Evolutionary conservation across 2,329 filamentous ascomycete species (phyloP).

Genomic region (Septoria petroselini): DNA sequence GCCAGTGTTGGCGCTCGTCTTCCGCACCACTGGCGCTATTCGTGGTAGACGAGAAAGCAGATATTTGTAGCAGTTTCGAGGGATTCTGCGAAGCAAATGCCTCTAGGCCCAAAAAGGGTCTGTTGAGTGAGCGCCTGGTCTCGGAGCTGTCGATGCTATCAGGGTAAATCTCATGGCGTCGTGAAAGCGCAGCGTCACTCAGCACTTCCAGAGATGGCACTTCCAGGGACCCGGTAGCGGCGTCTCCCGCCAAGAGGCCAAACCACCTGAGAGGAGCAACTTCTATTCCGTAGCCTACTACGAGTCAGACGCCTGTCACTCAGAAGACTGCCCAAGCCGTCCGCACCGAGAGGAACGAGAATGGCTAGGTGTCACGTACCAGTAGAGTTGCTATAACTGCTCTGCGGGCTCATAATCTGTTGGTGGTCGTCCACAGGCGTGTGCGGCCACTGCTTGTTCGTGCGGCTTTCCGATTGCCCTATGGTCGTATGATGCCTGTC

Average conservation of each 20-base stretch:
- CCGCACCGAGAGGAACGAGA: no score
- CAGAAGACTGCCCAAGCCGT: neutral
- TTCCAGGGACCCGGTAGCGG: conserved; percentile 34
- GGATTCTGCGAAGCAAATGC: conserved; percentile 28
- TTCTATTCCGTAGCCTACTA: conserved; percentile 34
- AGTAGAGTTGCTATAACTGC: conserved; percentile 32
- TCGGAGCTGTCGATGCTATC: conserved; percentile 14
- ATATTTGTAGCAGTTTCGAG: conserved; percentile 27
- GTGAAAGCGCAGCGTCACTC: conserved; percentile 27
- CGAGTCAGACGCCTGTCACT: neutral
- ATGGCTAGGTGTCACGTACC: neutral
- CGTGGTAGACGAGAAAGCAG: conserved; percentile 25
- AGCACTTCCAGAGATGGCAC: conserved; percentile 27
- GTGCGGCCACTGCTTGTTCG: conserved; percentile 18
- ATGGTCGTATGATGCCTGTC: neutral
- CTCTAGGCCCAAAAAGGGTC: conserved; percentile 22
- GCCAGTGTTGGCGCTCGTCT: conserved; percentile 33
- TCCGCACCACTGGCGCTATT: conserved; percentile 18
- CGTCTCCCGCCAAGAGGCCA: conserved; percentile 48
- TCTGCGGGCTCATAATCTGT: conserved; percentile 29
- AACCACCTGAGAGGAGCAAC: conserved; percentile 51
- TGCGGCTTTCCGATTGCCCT: conserved; percentile 9
- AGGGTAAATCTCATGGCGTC: conserved; percentile 25
- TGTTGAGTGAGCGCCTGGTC: conserved; percentile 4
- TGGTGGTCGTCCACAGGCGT: conserved; percentile 23